These are phyloP conservation scores for Fusarium acutatum DNA, from an alignment of 2,329 filamentous ascomycete species.

Conservation along the genomic window DNA sequence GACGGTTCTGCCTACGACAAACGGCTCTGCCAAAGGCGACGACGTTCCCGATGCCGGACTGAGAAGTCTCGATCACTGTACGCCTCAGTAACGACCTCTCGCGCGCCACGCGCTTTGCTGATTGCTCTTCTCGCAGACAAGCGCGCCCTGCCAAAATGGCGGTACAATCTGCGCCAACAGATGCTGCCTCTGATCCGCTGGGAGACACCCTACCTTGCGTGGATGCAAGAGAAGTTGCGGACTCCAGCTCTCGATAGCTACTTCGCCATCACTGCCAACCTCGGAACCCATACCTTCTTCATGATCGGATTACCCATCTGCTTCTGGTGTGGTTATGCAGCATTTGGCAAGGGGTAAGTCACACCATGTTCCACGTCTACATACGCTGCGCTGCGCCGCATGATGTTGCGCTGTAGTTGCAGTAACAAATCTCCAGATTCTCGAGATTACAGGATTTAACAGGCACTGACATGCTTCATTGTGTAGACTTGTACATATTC, in stretches of 20 bases:
- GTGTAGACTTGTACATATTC: conserved; percentile 73
- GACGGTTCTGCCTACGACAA: conserved; percentile 9
- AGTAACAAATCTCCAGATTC: neutral
- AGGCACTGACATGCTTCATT: conserved; percentile 29
- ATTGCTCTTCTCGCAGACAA: conserved; percentile 67
- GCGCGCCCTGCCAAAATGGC: conserved; percentile 84
- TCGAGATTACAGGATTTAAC: neutral
- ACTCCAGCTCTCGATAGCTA: conserved; percentile 91
- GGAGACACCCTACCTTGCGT: conserved; percentile 95
- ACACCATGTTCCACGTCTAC: neutral
- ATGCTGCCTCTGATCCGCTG: conserved; percentile 88
- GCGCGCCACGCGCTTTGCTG: conserved; percentile 7
- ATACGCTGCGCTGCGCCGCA: conserved; percentile 20
- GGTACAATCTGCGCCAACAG: conserved; percentile 82
- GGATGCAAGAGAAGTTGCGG: conserved; percentile 81
- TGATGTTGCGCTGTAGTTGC: neutral
- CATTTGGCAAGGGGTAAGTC: conserved; percentile 84
- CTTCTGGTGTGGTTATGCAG: conserved; percentile 94
- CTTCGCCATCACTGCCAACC: conserved; percentile 95
- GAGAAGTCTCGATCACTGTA: conserved; percentile 82
- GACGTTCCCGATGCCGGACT: conserved; percentile 74
- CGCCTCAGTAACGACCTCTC: neutral
- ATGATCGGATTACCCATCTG: conserved; percentile 94
- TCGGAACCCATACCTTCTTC: conserved; percentile 98
- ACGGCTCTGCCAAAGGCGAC: conserved; percentile 31